Base-by-base conservation (phyloP, 225 moss, liverwort and hornwort genomes). In the Polytrichum formosum region DNA sequence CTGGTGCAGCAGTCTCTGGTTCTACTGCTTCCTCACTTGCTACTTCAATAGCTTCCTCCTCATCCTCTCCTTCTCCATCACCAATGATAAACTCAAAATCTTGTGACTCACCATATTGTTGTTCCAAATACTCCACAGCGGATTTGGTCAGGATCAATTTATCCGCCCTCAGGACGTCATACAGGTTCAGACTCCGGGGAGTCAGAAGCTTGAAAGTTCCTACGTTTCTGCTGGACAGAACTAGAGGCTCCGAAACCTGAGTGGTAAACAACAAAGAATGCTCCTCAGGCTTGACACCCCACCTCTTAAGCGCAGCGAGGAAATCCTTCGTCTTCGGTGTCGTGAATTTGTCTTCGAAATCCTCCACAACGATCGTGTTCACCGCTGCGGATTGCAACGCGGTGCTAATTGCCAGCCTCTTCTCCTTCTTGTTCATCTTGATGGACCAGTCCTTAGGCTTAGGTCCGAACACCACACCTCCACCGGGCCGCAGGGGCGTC, bases 391-490 rank as follows among this genome's bases (percentile, higher is more conserved):
- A 87, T 70, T 95, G 94, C 1, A 95, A 67, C 9, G 94, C 94
- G 7, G 94, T 92, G 21, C 94, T 95, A 31, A 95, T 95, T 7
- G 94, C 92, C 33, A 95, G 78, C 76, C 84, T 82, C 83, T 95
- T 95, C 83, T 95, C 94, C 79, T 92, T 92, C 79, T 87, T 92
- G 72, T 95, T 95, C 0, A 92, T 95, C 84, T 92, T 95, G 26
- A 95, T 92, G 30, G 90, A 83, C 94, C 94, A 95, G 28, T 95
- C 92, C 33, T 89, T 92, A 2, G 94, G 94, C 68, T 95, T 95
- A 0, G 94, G 94, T 6, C 94, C 94, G 26, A 95, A 95, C 25
- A 95, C 77, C 22, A 95, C 94, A 37, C 94, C 94, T 80, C 94
- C 94, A 20, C 94, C 94, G 5, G 94, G 94, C n/a, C 92, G 85